Percentiles rank a stretch among this genome's conserved stretches.
Evolutionary conservation across 192 early-diverging fungal species (phyloP).

Genomic region (Rhizophagus sp.): DNA sequence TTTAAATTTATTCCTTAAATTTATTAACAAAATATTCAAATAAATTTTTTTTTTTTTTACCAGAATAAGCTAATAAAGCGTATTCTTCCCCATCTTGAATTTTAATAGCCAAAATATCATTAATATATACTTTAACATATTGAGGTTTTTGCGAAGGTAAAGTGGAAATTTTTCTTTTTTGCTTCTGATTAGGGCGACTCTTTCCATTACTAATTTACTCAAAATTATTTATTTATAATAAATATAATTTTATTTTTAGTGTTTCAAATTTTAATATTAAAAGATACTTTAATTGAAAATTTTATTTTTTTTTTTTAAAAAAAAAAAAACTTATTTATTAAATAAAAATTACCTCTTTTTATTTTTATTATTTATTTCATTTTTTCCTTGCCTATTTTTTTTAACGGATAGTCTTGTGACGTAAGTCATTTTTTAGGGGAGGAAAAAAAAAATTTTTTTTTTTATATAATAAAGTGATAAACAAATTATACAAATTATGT

Average conservation of each 20-base stretch:
- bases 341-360: background rate
- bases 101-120: constrained; percentile 1
- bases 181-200: background rate
- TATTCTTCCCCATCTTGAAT: background rate
- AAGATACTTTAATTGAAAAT: too few species aligned
- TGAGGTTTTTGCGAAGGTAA: background rate
- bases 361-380: background rate
- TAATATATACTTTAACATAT: background rate
- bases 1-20: background rate
- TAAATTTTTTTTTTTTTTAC: background rate
- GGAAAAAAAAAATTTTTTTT: background rate
- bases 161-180: background rate
- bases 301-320: too few species aligned
- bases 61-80: constrained; percentile 10
- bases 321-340: background rate
- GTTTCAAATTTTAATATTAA: too few species aligned
- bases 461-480: background rate
- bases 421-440: background rate
- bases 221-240: background rate
- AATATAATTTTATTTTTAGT: background rate
- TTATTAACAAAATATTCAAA: background rate
- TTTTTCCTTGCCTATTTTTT: background rate
- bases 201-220: background rate
- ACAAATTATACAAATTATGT: background rate
- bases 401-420: background rate